These are phyloP conservation scores for Aspergillus sp. DNA, from an alignment of 2,329 filamentous ascomycete genomes.

Conservation along the genomic window DNA sequence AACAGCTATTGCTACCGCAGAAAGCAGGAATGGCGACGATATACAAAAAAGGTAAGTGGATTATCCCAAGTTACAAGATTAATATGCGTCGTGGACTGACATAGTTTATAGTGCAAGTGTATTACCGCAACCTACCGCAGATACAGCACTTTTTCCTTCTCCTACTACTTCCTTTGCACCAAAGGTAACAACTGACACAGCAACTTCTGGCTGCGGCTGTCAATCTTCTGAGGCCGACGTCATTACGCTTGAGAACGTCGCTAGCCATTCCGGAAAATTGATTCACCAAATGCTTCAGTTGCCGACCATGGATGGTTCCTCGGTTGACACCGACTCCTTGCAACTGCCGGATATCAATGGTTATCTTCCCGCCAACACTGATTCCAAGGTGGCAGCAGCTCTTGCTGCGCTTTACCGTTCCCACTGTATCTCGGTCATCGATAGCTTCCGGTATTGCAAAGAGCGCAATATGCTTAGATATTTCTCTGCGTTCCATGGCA, in stretches of 20 bases:
- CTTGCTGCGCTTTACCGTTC: slow-evolving; percentile 86
- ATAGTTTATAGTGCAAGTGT: slow-evolving; percentile 26
- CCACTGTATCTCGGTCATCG: slow-evolving; percentile 91
- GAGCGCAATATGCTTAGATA: slow-evolving; percentile 96
- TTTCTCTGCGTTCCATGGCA: slow-evolving; percentile 93
- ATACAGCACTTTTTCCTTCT: slow-evolving; percentile 42
- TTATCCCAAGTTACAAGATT: not conserved
- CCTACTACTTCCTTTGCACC: slow-evolving; percentile 40
- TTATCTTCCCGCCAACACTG: slow-evolving; percentile 78
- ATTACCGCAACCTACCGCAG: slow-evolving; percentile 33
- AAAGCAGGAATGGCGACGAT: slow-evolving; percentile 26
- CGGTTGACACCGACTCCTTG: slow-evolving; percentile 68
- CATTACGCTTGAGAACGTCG: slow-evolving; percentile 39
- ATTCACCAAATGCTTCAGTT: slow-evolving; percentile 43
- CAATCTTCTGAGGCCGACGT: slow-evolving; percentile 27
- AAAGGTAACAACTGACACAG: slow-evolving; percentile 25
- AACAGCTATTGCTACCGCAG: slow-evolving; percentile 18
- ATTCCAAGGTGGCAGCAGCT: slow-evolving; percentile 81
- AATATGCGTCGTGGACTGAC: slow-evolving; percentile 16
- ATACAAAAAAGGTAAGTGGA: slow-evolving; percentile 32
- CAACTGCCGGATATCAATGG: slow-evolving; percentile 80
- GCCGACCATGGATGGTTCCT: slow-evolving; percentile 30
- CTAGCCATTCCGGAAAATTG: slow-evolving; percentile 37
- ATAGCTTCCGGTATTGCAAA: slow-evolving; percentile 93
- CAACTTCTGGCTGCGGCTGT: slow-evolving; percentile 29